A percentile compares a stretch with the other conserved stretches of the same genome.
Evolutionary conservation across 2,329 filamentous ascomycete genomes (phyloP).

Genomic region (Aspergillus sp.): DNA sequence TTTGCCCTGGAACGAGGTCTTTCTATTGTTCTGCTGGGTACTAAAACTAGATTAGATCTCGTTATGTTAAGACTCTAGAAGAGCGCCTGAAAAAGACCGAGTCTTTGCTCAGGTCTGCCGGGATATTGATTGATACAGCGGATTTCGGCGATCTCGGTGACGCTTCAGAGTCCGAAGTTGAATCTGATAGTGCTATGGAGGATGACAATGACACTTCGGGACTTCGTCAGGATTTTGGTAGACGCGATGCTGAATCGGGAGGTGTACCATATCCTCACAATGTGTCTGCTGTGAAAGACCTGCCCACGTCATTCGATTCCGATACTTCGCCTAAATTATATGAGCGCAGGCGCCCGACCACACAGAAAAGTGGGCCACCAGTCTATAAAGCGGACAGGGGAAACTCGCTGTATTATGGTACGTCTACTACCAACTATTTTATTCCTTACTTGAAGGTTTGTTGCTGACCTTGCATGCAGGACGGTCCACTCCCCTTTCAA

Average conservation of each 20-base stretch:
- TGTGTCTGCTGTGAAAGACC: neutral
- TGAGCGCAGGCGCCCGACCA: conserved; percentile 36
- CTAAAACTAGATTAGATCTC: conserved; percentile 59
- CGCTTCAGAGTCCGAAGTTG: conserved; percentile 20
- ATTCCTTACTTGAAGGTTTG: too few relatives aligned
- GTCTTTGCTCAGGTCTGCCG: conserved; percentile 77
- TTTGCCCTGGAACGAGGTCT: neutral
- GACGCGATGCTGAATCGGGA: conserved; percentile 4
- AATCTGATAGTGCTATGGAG: conserved; percentile 15
- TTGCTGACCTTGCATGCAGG: conserved; percentile 50
- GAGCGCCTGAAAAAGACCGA: conserved; percentile 91
- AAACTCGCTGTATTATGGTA: conserved; percentile 77
- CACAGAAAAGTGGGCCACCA: conserved; percentile 58
- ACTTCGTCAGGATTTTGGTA: neutral
- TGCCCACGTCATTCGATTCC: neutral
- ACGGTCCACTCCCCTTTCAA: conserved; percentile 90
- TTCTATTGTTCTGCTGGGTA: neutral
- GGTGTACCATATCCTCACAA: neutral
- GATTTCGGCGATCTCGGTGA: conserved; percentile 41
- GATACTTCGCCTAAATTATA: conserved; percentile 18
- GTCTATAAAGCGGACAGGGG: conserved; percentile 84
- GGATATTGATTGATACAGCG: conserved; percentile 74
- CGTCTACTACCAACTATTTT: neutral
- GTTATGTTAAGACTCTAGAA: conserved; percentile 91
- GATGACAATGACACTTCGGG: conserved; percentile 42